Evolutionary conservation across 306 rosid genomes (phyloP), one percentile per base, ranked within the genome.

Genomic region (Phaseolus lunatus): DNA sequence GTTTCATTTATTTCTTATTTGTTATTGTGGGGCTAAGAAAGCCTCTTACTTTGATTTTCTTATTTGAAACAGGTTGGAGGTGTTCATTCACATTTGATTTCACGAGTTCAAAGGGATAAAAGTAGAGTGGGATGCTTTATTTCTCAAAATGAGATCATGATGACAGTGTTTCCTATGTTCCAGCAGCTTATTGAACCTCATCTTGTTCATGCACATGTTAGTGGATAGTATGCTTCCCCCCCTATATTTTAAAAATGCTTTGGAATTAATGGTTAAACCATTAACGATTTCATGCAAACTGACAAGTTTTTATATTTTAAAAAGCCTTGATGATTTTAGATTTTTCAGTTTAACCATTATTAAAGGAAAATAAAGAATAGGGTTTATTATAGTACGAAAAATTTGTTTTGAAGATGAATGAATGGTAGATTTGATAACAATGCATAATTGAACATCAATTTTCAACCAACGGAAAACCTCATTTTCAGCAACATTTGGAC

Each of bases 41-140:
- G 58, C 56, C 76, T 48, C 15, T 67, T 35, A 9, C 72, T 66
- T 49, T 78, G 15, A 27, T 73, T 73, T 41, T 68, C 67, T 78
- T 47, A 49, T 79, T 72, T 39, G 77, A 85, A 84, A 87, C 87
- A 95, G 99, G 94, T 95, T 72, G 99, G 99, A 58, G 99, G 99
- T 67, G 99, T 95, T 85, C 99, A 95, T 85, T 95, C 99, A 3
- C 99, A 95, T 91, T 89, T 95, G 74, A 89, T 95, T 85, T 92
- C 99, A 85, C 90, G 98, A 75, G 99, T 95, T 82, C 99, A 95
- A 86, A 91, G 99, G 85, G 99, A 95, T 76, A 95, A 95, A 89
- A 89, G 98, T 81, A 86, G 90, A 84, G 88, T 90, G 80, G 99
- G 99, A 58, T 89, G 90, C 83, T 95, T 92, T 79, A 82, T 90